These are phyloP conservation scores for Ophiocordyceps sinensis DNA, from an alignment of 2,329 filamentous ascomycete genomes.

Conservation along the genomic window DNA sequence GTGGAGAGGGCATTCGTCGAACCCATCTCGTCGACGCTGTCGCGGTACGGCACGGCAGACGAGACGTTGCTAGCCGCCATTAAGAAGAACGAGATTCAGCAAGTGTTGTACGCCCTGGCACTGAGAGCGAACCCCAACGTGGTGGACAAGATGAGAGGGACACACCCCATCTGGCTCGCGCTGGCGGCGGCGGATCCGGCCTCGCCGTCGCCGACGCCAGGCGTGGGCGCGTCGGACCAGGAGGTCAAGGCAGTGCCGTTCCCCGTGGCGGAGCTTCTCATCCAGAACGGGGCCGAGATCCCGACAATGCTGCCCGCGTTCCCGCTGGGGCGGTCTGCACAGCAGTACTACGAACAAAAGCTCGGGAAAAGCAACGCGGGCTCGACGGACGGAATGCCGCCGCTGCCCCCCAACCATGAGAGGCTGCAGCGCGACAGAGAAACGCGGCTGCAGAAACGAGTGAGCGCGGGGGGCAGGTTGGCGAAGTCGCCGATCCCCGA, in stretches of 20 bases:
- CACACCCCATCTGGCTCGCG: slow-evolving; percentile 80
- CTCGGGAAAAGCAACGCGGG: slow-evolving; percentile 29
- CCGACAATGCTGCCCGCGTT: slow-evolving; percentile 64
- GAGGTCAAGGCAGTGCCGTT: slow-evolving; percentile 52
- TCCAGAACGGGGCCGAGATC: slow-evolving; percentile 89
- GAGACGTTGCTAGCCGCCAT: slow-evolving; percentile 84
- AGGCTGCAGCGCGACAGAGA: slow-evolving; percentile 49
- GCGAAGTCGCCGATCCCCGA: slow-evolving; percentile 50
- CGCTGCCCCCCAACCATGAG: slow-evolving; percentile 39
- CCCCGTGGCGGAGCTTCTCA: slow-evolving; percentile 74
- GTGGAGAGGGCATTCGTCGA: slow-evolving; percentile 72
- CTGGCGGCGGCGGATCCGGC: slow-evolving; percentile 87
- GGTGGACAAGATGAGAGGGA: slow-evolving; percentile 71
- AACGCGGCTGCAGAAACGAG: slow-evolving; percentile 58
- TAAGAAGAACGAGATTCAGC: slow-evolving; percentile 91
- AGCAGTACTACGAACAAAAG: slow-evolving; percentile 74
- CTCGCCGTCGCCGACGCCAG: slow-evolving; percentile 43
- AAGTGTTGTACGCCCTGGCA: slow-evolving; percentile 81
- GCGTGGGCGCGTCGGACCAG: slow-evolving; percentile 26
- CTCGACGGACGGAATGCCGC: slow-evolving; percentile 44
- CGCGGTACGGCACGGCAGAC: slow-evolving; percentile 64
- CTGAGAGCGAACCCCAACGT: slow-evolving; percentile 78
- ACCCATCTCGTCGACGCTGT: slow-evolving; percentile 59
- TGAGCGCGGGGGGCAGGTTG: slow-evolving; percentile 62
- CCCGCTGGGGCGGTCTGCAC: slow-evolving; percentile 66